Percentiles rank a stretch among this genome's conserved stretches.
Conservation (phyloP, 2,329 filamentous ascomycete genomes). For the Verticillium tricorpus region DNA sequence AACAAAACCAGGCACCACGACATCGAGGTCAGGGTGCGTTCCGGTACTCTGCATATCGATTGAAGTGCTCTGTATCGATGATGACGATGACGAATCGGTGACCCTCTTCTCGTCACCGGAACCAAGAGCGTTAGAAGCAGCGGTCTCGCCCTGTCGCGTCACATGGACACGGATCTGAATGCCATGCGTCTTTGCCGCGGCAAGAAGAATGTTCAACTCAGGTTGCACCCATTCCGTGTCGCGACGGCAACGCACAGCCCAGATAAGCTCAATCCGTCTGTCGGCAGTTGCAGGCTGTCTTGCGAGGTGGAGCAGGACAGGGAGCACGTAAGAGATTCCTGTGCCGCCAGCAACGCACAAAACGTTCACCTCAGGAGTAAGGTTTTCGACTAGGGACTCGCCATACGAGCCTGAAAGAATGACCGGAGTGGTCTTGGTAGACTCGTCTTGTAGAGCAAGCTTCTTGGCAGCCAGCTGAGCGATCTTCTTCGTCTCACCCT, state of each 20-base stretch:
- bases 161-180: constrained; percentile 2
- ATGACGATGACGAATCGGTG: neutral
- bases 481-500: constrained; percentile 56
- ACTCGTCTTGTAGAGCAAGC: constrained; percentile 51
- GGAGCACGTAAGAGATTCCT: neutral
- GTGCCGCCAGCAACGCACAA: constrained; percentile 32
- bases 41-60: neutral
- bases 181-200: neutral
- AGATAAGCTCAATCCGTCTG: neutral
- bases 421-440: constrained; percentile 46
- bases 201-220: constrained; percentile 21
- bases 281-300: neutral
- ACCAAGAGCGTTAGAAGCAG: neutral
- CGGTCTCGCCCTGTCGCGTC: constrained; percentile 10
- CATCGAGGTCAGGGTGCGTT: constrained; percentile 39
- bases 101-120: constrained; percentile 17
- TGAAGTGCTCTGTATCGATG: constrained; percentile 4
- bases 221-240: constrained; percentile 2
- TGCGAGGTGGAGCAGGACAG: neutral
- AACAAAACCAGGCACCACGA: constrained; percentile 44
- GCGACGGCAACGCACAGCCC: neutral
- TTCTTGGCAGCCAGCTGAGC: constrained; percentile 38
- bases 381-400: constrained; percentile 35
- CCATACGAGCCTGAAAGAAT: constrained; percentile 63
- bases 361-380: constrained; percentile 29